These are phyloP conservation scores for Colletotrichum acutatum DNA, from an alignment of 2,329 filamentous ascomycete species.

Conservation along the genomic window DNA sequence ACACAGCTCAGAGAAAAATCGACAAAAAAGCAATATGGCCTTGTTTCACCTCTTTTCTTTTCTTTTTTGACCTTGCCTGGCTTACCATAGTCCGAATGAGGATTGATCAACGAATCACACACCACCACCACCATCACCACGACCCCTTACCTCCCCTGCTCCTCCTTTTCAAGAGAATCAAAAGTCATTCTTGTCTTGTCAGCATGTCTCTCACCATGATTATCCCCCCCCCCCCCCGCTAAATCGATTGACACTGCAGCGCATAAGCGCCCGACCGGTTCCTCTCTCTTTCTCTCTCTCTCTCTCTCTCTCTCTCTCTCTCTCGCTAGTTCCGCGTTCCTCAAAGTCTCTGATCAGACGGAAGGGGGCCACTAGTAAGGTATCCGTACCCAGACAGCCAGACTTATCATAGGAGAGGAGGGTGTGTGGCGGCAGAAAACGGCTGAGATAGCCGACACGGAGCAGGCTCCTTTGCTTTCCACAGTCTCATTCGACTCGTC, in stretches of 20 bases:
- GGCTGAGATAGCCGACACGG: no score
- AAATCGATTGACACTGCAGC: constrained; percentile 13
- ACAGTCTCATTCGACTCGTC: not conserved
- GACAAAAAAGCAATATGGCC: not conserved
- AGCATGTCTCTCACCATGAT: no score
- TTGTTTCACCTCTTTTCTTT: no score
- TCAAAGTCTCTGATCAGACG: not conserved
- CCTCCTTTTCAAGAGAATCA: no score
- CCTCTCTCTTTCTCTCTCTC: not conserved
- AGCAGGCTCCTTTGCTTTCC: not conserved
- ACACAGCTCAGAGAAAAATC: not conserved
- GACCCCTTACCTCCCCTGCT: not conserved
- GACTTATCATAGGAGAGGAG: no score
- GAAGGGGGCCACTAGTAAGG: not conserved
- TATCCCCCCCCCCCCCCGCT: no score
- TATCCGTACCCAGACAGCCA: no score
- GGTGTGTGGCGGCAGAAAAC: not conserved
- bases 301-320: not conserved
- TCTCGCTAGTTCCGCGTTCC: no score
- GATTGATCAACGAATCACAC: not conserved
- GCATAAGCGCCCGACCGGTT: constrained; percentile 10
- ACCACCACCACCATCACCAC: not conserved
- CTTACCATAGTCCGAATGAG: not conserved
- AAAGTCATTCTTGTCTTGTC: no score
- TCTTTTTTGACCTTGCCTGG: not conserved